Evolutionary conservation across 1,284 basidiomycete species (phyloP), one percentile per base, ranked within the genome.

Genomic region (Boletellus deceptivus): DNA sequence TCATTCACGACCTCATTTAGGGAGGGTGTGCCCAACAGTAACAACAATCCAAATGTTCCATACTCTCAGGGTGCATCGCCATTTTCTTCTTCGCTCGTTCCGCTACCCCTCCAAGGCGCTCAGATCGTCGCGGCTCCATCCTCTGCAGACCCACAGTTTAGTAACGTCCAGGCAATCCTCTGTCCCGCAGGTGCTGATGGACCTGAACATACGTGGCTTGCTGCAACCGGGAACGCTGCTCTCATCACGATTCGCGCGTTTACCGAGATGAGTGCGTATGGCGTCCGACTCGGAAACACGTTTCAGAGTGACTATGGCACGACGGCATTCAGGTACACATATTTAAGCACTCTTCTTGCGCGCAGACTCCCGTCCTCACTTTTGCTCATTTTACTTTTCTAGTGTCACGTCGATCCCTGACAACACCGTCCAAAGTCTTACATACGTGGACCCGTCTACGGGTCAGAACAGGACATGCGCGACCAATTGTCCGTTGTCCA

Each of bases 221-320:
- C 86, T 20, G 76, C 80, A 40, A 86, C 93, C 63, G 83, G 82
- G 18, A 83, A 75, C 40, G 72, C 75, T 25, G 83, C 88, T 2
- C 77, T 88, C 34, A 80, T 96, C 57, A 92, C 89, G 24, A 75
- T 93, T 35, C 77, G 88, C 44, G 80, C 86, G 38, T 90, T 89
- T 67, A 75, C 82, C 29, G 86, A 80, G 60, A 79, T 90, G 54
- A 82, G 78, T 49, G 87, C 82, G 3, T 83, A 78, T 48, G 96
- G 95, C 10, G 70, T 98, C 43, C 84, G 96, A 39, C 73, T 99
- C 36, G 93, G 92, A 27, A 98, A 99, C 72, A 94, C 93, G 1
- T 91, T 94, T 67, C 75, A 85, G 54, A 73, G 80, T 44, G 83
- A 85, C 41, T 84, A 89, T 55, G 89, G 92, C 18, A 94, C 94